Conservation (phyloP, 345 rosid species). For the Sisymbrium irio region DNA sequence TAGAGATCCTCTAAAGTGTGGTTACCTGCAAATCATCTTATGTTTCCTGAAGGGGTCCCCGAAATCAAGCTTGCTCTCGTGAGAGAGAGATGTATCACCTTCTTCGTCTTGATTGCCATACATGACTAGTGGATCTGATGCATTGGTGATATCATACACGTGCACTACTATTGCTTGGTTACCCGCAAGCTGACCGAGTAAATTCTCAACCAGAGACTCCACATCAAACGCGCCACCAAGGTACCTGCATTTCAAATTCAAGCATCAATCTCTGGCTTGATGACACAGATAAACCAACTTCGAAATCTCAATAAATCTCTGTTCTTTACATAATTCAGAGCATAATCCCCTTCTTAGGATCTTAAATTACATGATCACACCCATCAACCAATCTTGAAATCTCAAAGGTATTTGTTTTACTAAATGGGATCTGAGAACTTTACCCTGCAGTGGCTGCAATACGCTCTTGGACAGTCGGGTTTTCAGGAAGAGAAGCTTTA, state of each 20-base stretch:
- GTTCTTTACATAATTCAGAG: too few species aligned
- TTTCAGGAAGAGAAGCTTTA: conserved; percentile 68
- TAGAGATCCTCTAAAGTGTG: not conserved
- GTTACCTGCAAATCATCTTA: conserved; percentile 87
- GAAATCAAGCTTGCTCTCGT: conserved; percentile 84
- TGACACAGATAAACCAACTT: too few species aligned
- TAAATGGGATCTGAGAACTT: not conserved
- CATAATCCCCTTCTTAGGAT: not conserved
- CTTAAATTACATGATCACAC: not conserved
- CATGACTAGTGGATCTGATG: conserved; percentile 83
- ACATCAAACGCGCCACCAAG: conserved; percentile 99
- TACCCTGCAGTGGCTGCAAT: conserved; percentile 91
- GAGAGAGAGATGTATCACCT: conserved; percentile 69
- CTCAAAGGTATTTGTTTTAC: not conserved
- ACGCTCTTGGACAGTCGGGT: conserved; percentile 64
- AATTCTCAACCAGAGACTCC: conserved; percentile 96
- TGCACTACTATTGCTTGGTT: conserved; percentile 90
- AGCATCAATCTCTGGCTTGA: conserved; percentile 4
- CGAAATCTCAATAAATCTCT: too few species aligned
- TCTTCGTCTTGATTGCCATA: conserved; percentile 81
- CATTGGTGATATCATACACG: conserved; percentile 84
- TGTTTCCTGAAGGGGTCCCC: conserved; percentile 97
- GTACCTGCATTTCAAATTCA: conserved; percentile 52
- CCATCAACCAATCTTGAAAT: not conserved
- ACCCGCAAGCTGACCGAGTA: conserved; percentile 96